Evolutionary conservation across 257 asterid species (phyloP), one percentile per base, ranked within the genome.

Genomic region (Hygrophila difformis): DNA sequence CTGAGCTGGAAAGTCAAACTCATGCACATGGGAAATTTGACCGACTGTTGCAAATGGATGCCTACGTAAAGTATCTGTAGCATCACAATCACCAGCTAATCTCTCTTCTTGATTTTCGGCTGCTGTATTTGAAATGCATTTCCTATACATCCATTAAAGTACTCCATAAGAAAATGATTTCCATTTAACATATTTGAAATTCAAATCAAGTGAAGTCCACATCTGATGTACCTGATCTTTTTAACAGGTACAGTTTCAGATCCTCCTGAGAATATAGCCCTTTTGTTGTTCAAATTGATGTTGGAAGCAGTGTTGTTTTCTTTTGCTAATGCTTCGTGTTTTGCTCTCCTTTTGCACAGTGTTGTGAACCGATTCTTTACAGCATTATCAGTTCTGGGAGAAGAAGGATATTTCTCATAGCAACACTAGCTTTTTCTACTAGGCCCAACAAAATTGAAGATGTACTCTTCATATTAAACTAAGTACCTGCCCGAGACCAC

Each of bases 401-500:
- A 51, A 21, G 23, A 45, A 19, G 36, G 18, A 39, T 18, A 18
- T 3, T 5, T 26, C 37, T 47, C 39, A 42, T 28, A 21, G 12
- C 40, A 40, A 59, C 39, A 34, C 44, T 36, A 12, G 44, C 35
- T 11, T 53, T 18, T 18, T 6, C 10, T 46, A 46, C 31, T 14
- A 56, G n/a, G 18, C 22, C 11, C 33, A 22, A 33, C 9, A n/a
- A 44, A 53, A 14, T 23, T 33, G 50, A 33, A 37, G 41, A 59
- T n/a, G 11, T 4, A 38, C 8, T 5, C 31, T 26, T 26, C 31
- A 26, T 26, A 26, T 8, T 26, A 26, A 26, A 26, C 39, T 19
- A 45, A 8, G 76, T 82, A 91, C 96, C 99, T 86, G 84, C 99
- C 99, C 18, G 99, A 82, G 55, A 91, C 99, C 70, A 91, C 99